Conservation (phyloP, 73 alveolate species). For the Paramecium primaurelia region DNA sequence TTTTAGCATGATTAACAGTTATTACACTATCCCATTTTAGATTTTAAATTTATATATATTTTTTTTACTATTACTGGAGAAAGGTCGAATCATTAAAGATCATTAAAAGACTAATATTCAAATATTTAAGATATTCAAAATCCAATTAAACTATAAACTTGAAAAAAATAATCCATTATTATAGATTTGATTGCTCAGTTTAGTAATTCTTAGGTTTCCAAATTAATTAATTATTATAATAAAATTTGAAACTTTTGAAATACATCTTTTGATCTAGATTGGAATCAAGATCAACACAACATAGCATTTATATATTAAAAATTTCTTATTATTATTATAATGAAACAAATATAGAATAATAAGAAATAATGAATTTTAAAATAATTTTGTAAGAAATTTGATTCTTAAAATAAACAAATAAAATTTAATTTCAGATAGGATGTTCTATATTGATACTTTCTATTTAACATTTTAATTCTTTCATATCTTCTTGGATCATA, state of each 20-base stretch:
- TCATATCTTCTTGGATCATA: not conserved
- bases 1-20: slow-evolving; percentile 34
- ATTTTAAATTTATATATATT: not conserved
- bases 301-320: not conserved
- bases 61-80: not conserved
- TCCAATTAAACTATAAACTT: not conserved
- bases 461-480: not conserved
- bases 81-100: not conserved
- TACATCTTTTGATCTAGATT: not conserved
- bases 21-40: slow-evolving; percentile 15
- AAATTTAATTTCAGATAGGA: not conserved
- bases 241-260: not conserved
- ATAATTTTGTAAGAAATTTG: not conserved
- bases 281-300: not conserved
- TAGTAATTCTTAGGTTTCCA: not conserved
- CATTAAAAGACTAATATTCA: not conserved
- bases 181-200: not conserved
- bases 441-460: slow-evolving; percentile 6
- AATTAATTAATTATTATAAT: not conserved
- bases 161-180: not conserved
- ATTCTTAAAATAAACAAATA: not conserved
- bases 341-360: not conserved
- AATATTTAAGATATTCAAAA: not conserved
- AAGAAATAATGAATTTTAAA: not conserved
- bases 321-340: not conserved